Base-by-base conservation (phyloP, 768 basidiomycete species). In the Agrocybe praecox region DNA sequence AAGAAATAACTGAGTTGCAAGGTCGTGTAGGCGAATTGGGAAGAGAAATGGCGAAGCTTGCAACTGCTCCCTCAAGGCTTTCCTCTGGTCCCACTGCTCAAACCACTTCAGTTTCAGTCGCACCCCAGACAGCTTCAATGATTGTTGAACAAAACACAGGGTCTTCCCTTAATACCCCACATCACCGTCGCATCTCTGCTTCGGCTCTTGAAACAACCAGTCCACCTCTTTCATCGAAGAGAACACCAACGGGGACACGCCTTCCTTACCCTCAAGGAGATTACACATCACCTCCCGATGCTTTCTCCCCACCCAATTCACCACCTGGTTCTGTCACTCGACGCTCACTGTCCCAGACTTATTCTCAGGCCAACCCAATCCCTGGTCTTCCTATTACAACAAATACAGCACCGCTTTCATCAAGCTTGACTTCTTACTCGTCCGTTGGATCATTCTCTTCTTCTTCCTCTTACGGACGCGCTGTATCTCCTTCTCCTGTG, bases 191-290 rank as follows among this genome's bases (percentile, higher is more conserved):
- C 9, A 62, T 69, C 4, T 76, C 77, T 2, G 64, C 64, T 7
- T 83, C 81, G n/a, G 85, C 80, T 0, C 76, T 78, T 18, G 88
- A 87, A 52, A 82, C 85, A 7, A 88, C 85, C 5, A 87, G 85
- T 59, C 88, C 85, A 12, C 86, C 83, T 17, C 80, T 84, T 46
- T 76, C 80, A 0, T 81, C 84, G 1, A 69, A 68, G 0, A 75
- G 76, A n/a, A 69, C 75, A 0, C 66, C 74, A 15, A 76, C 70
- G 26, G 78, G 72, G 17, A 86, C 84, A 32, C 83, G 90, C 33
- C 74, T 92, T 15, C 90, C 92, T 21, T 93, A 94, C 60, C 92
- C 92, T 17, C 86, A 87, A 2, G 92, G 92, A 3, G 92, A 94
- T 62, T 94, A 94, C 57, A 77, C 89, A 6, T 85, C 86, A 10